These are phyloP conservation scores for Ganoderma resinaceum DNA, from an alignment of 1,284 basidiomycete species.

Conservation along the genomic window DNA sequence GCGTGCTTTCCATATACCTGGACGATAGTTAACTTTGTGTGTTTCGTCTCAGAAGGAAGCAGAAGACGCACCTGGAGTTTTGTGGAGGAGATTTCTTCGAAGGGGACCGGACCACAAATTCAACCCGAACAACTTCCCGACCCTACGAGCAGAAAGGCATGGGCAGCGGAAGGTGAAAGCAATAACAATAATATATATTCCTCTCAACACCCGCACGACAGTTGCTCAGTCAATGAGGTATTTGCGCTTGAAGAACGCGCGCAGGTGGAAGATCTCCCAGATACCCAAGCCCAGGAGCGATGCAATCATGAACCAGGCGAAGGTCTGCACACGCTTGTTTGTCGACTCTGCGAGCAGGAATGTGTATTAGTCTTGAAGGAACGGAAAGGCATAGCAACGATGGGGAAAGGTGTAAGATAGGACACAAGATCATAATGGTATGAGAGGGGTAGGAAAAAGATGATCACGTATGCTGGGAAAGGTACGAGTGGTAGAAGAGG, in stretches of 20 bases:
- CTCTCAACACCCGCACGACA: constrained; percentile 11
- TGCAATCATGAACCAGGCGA: constrained; percentile 88
- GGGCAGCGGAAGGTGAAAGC: neutral
- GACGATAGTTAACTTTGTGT: neutral
- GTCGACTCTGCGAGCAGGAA: constrained; percentile 80
- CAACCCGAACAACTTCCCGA: neutral
- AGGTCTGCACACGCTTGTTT: constrained; percentile 89
- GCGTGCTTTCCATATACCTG: too few species aligned
- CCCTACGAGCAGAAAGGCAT: neutral
- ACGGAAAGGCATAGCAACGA: neutral
- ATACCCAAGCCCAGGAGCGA: constrained; percentile 85
- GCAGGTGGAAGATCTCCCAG: constrained; percentile 95
- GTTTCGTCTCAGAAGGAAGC: neutral
- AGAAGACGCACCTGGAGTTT: neutral
- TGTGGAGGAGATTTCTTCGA: neutral
- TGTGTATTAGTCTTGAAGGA: neutral
- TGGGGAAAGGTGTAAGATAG: too few species aligned
- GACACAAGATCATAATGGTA: neutral
- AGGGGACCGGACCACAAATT: neutral
- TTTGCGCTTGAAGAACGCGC: constrained; percentile 96
- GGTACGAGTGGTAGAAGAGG: constrained; percentile 12
- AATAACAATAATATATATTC: constrained; percentile 17
- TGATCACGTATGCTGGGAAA: neutral
- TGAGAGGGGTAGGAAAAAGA: neutral
- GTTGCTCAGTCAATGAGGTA: constrained; percentile 87